These are phyloP conservation scores for Caryopteris hybrid DNA, from an alignment of 305 asterid species.

Conservation along the genomic window DNA sequence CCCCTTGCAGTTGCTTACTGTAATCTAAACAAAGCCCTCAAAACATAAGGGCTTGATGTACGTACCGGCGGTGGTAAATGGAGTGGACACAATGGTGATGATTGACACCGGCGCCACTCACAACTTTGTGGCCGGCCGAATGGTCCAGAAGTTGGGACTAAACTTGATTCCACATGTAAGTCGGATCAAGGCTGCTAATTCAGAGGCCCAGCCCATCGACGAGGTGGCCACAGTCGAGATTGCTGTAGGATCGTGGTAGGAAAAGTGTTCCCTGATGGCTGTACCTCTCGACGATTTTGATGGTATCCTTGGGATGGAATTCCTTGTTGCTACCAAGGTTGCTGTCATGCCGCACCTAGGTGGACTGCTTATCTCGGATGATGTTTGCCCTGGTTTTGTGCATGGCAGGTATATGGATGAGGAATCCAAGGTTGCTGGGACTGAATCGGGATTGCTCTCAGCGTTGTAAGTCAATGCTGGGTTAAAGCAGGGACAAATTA, in stretches of 20 bases:
- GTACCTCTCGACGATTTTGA: neutral
- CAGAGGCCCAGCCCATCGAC: neutral
- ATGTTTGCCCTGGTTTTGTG: neutral
- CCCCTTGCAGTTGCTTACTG: neutral
- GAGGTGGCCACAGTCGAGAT: neutral
- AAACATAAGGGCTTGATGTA: neutral
- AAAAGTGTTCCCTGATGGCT: neutral
- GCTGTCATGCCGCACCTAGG: too few relatives aligned
- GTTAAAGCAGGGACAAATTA: neutral
- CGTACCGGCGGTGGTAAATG: neutral
- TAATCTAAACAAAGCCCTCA: neutral
- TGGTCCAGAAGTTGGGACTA: neutral
- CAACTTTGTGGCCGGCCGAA: neutral
- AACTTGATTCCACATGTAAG: neutral
- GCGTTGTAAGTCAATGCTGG: neutral
- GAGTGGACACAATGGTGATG: neutral
- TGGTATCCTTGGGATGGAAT: too few relatives aligned
- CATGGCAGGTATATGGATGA: accelerated
- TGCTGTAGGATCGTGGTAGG: neutral
- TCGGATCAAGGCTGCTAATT: neutral
- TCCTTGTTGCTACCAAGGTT: too few relatives aligned
- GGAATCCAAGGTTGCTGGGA: neutral
- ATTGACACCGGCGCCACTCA: neutral
- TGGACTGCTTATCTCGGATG: too few relatives aligned
- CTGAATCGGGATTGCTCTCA: neutral